These are phyloP conservation scores for Aspergillus arachidicola DNA, from an alignment of 2,329 filamentous ascomycete genomes.

Conservation along the genomic window DNA sequence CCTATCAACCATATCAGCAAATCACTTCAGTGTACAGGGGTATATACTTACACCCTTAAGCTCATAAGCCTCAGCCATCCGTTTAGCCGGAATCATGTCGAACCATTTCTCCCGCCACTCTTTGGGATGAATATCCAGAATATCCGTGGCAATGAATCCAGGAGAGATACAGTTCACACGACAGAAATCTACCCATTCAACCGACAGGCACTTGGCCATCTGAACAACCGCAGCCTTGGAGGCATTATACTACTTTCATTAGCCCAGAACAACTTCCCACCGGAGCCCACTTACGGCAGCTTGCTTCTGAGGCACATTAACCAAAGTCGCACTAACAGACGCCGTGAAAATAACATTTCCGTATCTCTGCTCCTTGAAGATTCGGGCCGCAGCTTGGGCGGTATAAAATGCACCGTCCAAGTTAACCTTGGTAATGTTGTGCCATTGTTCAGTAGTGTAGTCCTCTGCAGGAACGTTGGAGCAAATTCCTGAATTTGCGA, in stretches of 20 bases:
- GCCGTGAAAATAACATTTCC: conserved; percentile 45
- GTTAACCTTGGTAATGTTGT: conserved; percentile 44
- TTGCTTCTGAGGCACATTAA: conserved; percentile 45
- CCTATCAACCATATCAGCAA: conserved; percentile 22
- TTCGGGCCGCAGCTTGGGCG: conserved; percentile 40
- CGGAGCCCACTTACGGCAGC: conserved; percentile 26
- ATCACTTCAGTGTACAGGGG: no score
- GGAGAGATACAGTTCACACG: conserved; percentile 47
- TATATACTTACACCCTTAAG: neutral
- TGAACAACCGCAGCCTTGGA: conserved; percentile 41
- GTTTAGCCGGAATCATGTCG: conserved; percentile 40
- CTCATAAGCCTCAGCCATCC: neutral
- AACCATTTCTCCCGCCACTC: conserved; percentile 40
- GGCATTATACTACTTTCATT: conserved; percentile 35
- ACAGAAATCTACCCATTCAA: conserved; percentile 44
- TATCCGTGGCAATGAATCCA: conserved; percentile 46
- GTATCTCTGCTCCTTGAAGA: conserved; percentile 39
- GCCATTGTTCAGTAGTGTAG: conserved; percentile 43
- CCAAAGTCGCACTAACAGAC: conserved; percentile 40
- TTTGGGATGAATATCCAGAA: conserved; percentile 35
- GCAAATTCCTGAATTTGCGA: conserved; percentile 48
- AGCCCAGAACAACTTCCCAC: neutral
- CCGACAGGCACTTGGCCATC: conserved; percentile 42
- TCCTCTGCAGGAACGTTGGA: conserved; percentile 39
- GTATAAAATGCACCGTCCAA: conserved; percentile 44